Evolutionary conservation across 768 basidiomycete species (phyloP).

Genomic region (Serendipita sp.): DNA sequence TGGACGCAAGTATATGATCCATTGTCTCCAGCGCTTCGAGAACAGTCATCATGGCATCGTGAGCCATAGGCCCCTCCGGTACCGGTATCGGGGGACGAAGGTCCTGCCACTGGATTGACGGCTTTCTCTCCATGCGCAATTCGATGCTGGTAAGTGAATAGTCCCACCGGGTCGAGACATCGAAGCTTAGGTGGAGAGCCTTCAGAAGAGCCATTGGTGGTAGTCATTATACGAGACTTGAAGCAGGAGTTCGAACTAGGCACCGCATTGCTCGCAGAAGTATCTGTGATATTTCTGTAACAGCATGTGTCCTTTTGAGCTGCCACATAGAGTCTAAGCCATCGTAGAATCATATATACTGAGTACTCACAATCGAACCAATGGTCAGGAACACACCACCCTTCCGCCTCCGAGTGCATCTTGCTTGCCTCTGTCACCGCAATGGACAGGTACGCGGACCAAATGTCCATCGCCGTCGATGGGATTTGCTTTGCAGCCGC

Average conservation of each 20-base stretch:
- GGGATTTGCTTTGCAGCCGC: conserved; percentile 9
- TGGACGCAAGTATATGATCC: conserved; percentile 31
- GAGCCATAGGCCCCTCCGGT: conserved; percentile 10
- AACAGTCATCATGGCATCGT: conserved; percentile 16
- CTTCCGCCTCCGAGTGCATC: conserved; percentile 17
- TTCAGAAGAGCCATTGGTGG: background rate
- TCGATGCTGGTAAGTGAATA: conserved; percentile 35
- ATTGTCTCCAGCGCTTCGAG: conserved; percentile 13
- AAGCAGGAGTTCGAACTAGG: conserved; percentile 7
- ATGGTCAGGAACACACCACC: conserved; percentile 43
- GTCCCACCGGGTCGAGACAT: conserved; percentile 40
- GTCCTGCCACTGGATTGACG: conserved; percentile 10
- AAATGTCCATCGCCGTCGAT: conserved; percentile 14
- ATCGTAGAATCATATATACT: too few species aligned
- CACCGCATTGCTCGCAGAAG: background rate
- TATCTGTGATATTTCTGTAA: background rate
- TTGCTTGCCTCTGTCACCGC: background rate
- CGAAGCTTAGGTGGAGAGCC: conserved; percentile 20
- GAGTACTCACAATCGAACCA: conserved; percentile 20
- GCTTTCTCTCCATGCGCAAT: conserved; percentile 22
- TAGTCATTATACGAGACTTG: conserved; percentile 16
- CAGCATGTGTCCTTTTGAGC: too few species aligned
- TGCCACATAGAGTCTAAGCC: too few species aligned
- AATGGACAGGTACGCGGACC: conserved; percentile 31
- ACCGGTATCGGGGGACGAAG: conserved; percentile 1